Evolutionary conservation across 1,139 yeast species (phyloP).

Genomic region (Wickerhamiella infanticola): DNA sequence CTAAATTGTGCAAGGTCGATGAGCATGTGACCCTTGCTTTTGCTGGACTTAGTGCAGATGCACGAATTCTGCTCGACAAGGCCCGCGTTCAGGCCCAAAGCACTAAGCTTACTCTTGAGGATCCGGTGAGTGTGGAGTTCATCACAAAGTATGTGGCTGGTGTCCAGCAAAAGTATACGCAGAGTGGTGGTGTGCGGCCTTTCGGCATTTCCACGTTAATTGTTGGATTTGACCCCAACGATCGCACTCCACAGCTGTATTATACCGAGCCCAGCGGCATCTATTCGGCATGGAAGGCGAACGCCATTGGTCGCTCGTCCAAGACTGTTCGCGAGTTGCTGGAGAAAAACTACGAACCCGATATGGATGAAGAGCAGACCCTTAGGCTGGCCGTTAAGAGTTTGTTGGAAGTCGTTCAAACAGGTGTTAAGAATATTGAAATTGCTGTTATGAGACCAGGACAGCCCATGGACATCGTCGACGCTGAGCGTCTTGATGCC

Average conservation of each 20-base stretch:
- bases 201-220: constrained; percentile 89
- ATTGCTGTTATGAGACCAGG: constrained; percentile 73
- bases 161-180: constrained; percentile 94
- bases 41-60: constrained; percentile 97
- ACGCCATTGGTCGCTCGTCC: constrained; percentile 89
- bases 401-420: constrained; percentile 88
- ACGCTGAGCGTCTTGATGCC: constrained; percentile 58
- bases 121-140: constrained; percentile 84
- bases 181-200: constrained; percentile 93
- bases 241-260: constrained; percentile 63
- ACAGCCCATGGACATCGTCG: constrained; percentile 27
- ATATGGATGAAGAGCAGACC: constrained; percentile 55
- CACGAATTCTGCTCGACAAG: constrained; percentile 83
- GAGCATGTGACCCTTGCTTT: constrained; percentile 84
- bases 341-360: constrained; percentile 78
- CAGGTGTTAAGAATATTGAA: constrained; percentile 94
- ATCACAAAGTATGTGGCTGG: constrained; percentile 92
- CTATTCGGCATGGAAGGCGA: constrained; percentile 98
- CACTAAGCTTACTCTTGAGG: constrained; percentile 86
- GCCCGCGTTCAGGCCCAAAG: constrained; percentile 96
- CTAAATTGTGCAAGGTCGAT: constrained; percentile 84
- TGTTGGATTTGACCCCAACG: constrained; percentile 89
- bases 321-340: constrained; percentile 91
- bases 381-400: constrained; percentile 73
- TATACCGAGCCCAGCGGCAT: constrained; percentile 98